Evolutionary conservation across 257 asterid species (phyloP), one percentile per base, ranked within the genome.

Genomic region (Anisodus tanguticus): DNA sequence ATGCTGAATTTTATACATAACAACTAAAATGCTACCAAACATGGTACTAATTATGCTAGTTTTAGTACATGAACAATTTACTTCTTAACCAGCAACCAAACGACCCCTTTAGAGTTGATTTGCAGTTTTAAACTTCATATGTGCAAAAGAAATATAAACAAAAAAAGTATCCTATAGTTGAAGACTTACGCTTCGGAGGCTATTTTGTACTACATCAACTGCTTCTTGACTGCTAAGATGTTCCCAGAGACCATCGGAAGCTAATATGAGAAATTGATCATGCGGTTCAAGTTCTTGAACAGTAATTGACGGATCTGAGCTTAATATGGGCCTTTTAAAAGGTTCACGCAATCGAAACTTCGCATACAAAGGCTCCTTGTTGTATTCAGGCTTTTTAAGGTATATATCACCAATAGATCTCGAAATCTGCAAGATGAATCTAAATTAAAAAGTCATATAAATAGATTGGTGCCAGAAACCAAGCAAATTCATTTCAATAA

Each of bases 151-250:
- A 51, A 53, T 15, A 77, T 15, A 77, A 72, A 74, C 49, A 49
- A 19, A 49, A 10, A 11, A 1, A 10, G 80, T 12, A 67, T 79
- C 35, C 35, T 15, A 66, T 17, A 66, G 9, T 54, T 69, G 78
- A 51, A 70, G 55, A 85, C 92, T 88, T 83, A 90, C 92, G 5
- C 49, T 88, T 85, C 70, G 92, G 58, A 91, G 91, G 64, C 84
- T 79, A 45, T 87, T 90, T 81, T 87, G 92, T 69, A 90, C 92
- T 22, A 88, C 87, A 83, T 87, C 90, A 82, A 87, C 90, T 8
- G 92, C 92, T 63, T 90, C 92, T 83, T 90, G 91, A 83, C 87
- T 90, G 88, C 82, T 84, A 47, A 90, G 90, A 85, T 90, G 92
- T 78, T 90, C 92, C 92, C 92, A 90, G n/a, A 81, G 84, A 62